phyloP scores from a whole-genome alignment of 2,329 filamentous ascomycete genomes.

The Penicillium sp. region DNA sequence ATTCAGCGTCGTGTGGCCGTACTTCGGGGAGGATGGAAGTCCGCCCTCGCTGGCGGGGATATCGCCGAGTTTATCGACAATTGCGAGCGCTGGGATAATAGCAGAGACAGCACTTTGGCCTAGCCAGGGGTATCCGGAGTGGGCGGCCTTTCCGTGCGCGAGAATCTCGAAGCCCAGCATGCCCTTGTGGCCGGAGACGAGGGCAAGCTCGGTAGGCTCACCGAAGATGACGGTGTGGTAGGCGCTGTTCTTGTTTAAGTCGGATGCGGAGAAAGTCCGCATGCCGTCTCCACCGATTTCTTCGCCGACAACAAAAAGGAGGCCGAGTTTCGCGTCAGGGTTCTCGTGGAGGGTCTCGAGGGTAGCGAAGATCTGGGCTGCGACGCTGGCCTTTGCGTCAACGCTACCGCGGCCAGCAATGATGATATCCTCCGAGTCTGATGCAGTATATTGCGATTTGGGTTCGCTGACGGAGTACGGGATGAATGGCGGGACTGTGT shows the following conservation, averaged over 20 bases:
- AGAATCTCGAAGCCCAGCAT: constrained; percentile 66
- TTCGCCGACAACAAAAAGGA: constrained; percentile 74
- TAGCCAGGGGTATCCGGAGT: constrained; percentile 90
- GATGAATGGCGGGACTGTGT: constrained; percentile 59
- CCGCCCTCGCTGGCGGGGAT: constrained; percentile 50
- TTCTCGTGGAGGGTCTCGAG: constrained; percentile 47
- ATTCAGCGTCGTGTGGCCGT: constrained; percentile 87
- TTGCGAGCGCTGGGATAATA: constrained; percentile 69
- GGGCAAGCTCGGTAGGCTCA: constrained; percentile 85
- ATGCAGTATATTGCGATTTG: constrained; percentile 5
- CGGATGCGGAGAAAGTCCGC: constrained; percentile 51
- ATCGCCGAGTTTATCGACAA: constrained; percentile 60
- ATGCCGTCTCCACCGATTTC: constrained; percentile 81
- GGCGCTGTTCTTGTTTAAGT: constrained; percentile 46
- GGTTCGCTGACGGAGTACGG: constrained; percentile 52
- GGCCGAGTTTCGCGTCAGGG: constrained; percentile 42
- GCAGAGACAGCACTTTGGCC: constrained; percentile 82
- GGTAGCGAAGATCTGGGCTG: constrained; percentile 43
- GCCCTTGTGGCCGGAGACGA: constrained; percentile 91
- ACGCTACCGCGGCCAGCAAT: constrained; percentile 48
- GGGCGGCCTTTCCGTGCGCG: constrained; percentile 74
- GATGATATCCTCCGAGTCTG: constrained; percentile 31
- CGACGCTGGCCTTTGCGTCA: constrained; percentile 49
- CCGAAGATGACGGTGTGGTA: constrained; percentile 81
- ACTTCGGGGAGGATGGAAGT: constrained; percentile 72